Evolutionary conservation across 2,329 filamentous ascomycete genomes (phyloP).

Genomic region (Trichoderma breve): DNA sequence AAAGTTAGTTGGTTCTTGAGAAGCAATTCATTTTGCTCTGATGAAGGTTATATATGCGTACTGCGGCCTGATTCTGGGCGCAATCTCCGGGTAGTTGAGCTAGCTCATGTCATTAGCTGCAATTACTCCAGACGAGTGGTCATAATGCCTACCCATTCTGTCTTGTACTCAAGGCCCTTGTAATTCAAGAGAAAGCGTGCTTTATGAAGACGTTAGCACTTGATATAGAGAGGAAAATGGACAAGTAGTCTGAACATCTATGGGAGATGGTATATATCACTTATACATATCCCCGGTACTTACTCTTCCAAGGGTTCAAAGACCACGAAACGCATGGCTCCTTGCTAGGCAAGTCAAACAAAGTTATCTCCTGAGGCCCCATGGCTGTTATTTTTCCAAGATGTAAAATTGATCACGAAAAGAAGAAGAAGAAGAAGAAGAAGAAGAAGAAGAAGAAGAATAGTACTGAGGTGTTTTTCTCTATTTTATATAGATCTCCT

Average conservation of each 20-base stretch:
- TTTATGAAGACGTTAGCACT: slow-evolving; percentile 30
- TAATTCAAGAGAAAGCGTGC: slow-evolving; percentile 66
- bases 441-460: background rate
- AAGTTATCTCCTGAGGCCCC: slow-evolving; percentile 40
- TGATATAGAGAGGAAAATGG: background rate
- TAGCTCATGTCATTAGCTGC: slow-evolving; percentile 22
- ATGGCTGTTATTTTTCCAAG: slow-evolving; percentile 27
- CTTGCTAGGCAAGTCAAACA: slow-evolving; percentile 64
- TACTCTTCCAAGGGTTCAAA: slow-evolving; percentile 64
- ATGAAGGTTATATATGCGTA: slow-evolving; percentile 30
- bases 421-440: background rate
- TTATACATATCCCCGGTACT: background rate
- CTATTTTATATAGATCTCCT: background rate
- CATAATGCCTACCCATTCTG: slow-evolving; percentile 52
- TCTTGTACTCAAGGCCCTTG: slow-evolving; percentile 65
- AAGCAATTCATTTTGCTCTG: background rate
- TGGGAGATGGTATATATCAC: background rate
- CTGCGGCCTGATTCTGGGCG: slow-evolving; percentile 53
- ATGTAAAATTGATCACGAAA: too few relatives aligned
- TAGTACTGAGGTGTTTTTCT: background rate
- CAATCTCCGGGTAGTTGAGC: slow-evolving; percentile 66
- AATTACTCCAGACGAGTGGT: background rate
- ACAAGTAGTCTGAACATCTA: background rate
- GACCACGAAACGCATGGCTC: slow-evolving; percentile 55
- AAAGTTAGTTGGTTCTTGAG: background rate